These are phyloP conservation scores for Hysterium pulicare DNA, from an alignment of 2,329 filamentous ascomycete species.

Conservation along the genomic window DNA sequence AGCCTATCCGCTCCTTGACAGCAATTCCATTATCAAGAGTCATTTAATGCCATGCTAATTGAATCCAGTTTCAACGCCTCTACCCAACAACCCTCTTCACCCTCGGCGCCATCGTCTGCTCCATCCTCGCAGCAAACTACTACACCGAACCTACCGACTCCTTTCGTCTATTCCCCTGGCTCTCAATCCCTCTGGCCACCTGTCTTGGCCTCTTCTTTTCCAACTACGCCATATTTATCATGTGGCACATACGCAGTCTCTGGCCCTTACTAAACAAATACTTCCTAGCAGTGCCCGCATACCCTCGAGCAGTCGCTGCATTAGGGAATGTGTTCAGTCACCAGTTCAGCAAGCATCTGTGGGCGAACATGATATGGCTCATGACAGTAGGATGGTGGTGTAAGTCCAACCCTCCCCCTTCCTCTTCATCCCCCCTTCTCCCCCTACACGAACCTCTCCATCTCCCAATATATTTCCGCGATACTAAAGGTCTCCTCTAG, in stretches of 20 bases:
- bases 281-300: constrained; percentile 43
- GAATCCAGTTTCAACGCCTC: constrained; percentile 29
- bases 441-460: not conserved
- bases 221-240: constrained; percentile 56
- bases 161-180: constrained; percentile 32
- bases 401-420: constrained; percentile 1
- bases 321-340: constrained; percentile 69
- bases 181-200: constrained; percentile 41
- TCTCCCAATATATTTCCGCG: not conserved
- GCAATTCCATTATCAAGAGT: too few species aligned
- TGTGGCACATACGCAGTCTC: constrained; percentile 62
- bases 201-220: constrained; percentile 58
- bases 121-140: constrained; percentile 26
- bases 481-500: not conserved
- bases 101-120: constrained; percentile 15
- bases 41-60: not conserved
- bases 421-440: not conserved
- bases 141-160: constrained; percentile 28
- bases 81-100: constrained; percentile 35
- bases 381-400: constrained; percentile 60
- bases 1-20: too few species aligned
- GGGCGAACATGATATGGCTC: constrained; percentile 63
- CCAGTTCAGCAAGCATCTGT: constrained; percentile 54
- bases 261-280: constrained; percentile 68
- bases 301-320: constrained; percentile 60